Conservation (phyloP, 441 rosid genomes). For the Codiaeum variegatum region DNA sequence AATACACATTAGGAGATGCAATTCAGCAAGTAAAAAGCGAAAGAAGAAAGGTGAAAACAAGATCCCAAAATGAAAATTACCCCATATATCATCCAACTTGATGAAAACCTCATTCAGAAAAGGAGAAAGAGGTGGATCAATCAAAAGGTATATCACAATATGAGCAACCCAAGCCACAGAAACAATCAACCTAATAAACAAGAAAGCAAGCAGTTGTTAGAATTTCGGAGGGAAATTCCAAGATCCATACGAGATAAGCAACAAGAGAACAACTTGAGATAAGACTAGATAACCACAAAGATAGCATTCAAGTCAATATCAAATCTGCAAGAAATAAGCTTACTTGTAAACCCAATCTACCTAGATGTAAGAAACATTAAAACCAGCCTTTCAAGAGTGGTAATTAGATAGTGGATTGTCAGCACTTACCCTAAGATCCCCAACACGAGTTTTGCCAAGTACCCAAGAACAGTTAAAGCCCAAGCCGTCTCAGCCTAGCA, state of each 20-base stretch:
- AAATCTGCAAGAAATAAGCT: background rate
- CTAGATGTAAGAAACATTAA: background rate
- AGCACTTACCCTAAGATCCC: slow-evolving; percentile 82
- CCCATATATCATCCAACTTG: slow-evolving; percentile 97
- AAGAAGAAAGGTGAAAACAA: background rate
- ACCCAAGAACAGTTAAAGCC: slow-evolving; percentile 96
- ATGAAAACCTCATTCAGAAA: slow-evolving; percentile 94
- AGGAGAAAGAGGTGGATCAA: slow-evolving; percentile 88
- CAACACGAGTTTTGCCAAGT: slow-evolving; percentile 85
- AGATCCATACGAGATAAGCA: background rate
- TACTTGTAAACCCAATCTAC: background rate
- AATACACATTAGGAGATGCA: slow-evolving; percentile 19
- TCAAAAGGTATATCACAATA: slow-evolving; percentile 76
- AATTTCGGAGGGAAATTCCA: background rate
- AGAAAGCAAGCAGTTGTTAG: slow-evolving; percentile 5
- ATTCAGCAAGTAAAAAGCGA: slow-evolving; percentile 2
- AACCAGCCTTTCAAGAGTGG: background rate
- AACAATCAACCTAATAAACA: slow-evolving; percentile 66
- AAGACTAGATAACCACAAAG: background rate
- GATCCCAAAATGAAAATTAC: slow-evolving; percentile 37
- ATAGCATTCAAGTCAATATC: background rate
- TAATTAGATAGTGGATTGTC: slow-evolving; percentile 9
- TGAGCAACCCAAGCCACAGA: slow-evolving; percentile 98
- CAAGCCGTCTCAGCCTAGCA: slow-evolving; percentile 94
- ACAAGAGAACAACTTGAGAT: background rate